Evolutionary conservation across 1,139 yeast genomes (phyloP).

Genomic region (Debaryomyces sp.): DNA sequence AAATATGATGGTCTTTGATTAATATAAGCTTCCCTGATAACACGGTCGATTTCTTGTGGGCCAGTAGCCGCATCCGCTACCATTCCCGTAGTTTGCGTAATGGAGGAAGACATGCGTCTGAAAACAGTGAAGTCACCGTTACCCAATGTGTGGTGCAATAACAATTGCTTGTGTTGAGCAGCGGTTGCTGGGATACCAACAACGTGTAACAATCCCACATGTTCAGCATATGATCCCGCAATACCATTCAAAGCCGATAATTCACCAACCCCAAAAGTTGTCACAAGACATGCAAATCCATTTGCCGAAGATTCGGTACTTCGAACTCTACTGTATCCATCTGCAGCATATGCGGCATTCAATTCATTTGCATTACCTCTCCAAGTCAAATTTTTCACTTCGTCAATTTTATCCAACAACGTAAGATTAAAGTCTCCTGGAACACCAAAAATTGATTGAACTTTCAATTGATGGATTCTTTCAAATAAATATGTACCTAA

Average conservation of each 20-base stretch:
- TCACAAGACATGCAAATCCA: conserved; percentile 58
- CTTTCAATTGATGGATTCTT: conserved; percentile 59
- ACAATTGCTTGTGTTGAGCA: conserved; percentile 61
- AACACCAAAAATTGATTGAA: conserved; percentile 72
- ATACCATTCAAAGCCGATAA: conserved; percentile 60
- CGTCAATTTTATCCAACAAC: conserved; percentile 64
- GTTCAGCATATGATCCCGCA: conserved; percentile 64
- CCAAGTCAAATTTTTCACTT: conserved; percentile 64
- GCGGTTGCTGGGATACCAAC: conserved; percentile 63
- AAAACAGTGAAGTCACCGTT: conserved; percentile 84
- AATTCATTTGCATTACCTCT: conserved; percentile 74
- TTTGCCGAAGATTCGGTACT: conserved; percentile 19
- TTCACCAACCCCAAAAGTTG: conserved; percentile 74
- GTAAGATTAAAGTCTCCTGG: conserved; percentile 81
- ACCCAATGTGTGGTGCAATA: conserved; percentile 69
- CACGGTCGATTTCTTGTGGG: conserved; percentile 37
- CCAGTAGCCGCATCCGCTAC: conserved; percentile 32
- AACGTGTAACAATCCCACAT: conserved; percentile 56
- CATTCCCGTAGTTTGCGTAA: conserved; percentile 35
- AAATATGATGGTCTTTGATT: conserved; percentile 43
- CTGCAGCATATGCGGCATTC: conserved; percentile 73
- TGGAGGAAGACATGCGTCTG: conserved; percentile 57
- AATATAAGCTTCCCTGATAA: conserved; percentile 38
- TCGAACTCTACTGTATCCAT: conserved; percentile 69
- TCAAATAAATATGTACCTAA: conserved; percentile 67